Percentiles rank a stretch among this genome's conserved stretches.
Evolutionary conservation across 306 rosid species (phyloP).

Genomic region (Vigna hirtella): DNA sequence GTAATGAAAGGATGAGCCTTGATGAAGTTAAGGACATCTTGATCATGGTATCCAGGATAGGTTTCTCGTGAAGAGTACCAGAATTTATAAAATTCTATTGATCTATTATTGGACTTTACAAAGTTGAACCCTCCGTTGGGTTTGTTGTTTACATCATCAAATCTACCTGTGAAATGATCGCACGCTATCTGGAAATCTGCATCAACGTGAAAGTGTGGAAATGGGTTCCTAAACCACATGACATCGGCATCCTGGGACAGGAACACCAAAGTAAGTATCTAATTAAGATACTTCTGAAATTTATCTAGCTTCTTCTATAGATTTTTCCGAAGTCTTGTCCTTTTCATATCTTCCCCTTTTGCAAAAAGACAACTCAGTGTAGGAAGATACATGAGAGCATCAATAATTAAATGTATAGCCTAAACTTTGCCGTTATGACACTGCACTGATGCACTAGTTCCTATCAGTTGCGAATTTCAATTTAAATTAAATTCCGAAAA

Average conservation of each 20-base stretch:
- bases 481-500: constrained; percentile 31
- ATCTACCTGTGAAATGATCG: constrained; percentile 78
- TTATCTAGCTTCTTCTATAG: constrained; percentile 21
- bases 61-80: constrained; percentile 82
- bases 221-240: constrained; percentile 98
- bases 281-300: constrained; percentile 39
- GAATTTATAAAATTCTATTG: constrained; percentile 83
- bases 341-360: not conserved
- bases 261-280: constrained; percentile 37
- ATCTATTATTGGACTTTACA: constrained; percentile 83
- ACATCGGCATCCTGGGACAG: constrained; percentile 87
- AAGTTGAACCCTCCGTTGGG: constrained; percentile 96
- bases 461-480: constrained; percentile 2
- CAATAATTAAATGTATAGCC: constrained; percentile 29
- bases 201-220: constrained; percentile 70
- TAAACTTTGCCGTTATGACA: constrained; percentile 20
- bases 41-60: constrained; percentile 91
- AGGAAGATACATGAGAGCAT: constrained; percentile 32
- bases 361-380: not conserved
- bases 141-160: constrained; percentile 68
- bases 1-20: constrained; percentile 68
- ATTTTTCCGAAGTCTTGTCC: not conserved
- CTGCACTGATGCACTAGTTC: constrained; percentile 6
- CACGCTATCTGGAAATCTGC: constrained; percentile 97
- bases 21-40: constrained; percentile 92